A percentile compares a stretch with the other conserved stretches of the same genome.
Conservation (phyloP, 2,329 filamentous ascomycete species). For the Claviceps citrina region DNA sequence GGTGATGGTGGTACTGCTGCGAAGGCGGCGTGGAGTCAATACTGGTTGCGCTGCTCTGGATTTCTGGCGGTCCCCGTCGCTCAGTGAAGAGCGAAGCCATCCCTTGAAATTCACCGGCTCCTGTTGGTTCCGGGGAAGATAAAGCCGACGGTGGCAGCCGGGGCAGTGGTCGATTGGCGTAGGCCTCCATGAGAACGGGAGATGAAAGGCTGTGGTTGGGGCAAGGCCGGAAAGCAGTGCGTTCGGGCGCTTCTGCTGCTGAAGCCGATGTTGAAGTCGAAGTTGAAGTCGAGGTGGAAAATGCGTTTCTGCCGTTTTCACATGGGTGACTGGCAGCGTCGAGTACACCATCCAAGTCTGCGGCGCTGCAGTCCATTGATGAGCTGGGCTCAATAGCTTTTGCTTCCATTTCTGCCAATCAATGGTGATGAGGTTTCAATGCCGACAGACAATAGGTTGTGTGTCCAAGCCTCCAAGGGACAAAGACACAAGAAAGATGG, state of each 20-base stretch:
- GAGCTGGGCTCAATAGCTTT: not conserved
- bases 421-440: not conserved
- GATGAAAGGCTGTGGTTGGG: constrained; percentile 4
- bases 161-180: constrained; percentile 11
- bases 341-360: not conserved
- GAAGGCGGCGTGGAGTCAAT: not conserved
- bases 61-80: not conserved
- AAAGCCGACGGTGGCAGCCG: constrained; percentile 7
- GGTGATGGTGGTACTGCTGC: not conserved
- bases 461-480: too few species aligned
- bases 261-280: not conserved
- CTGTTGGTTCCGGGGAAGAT: not conserved
- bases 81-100: not conserved
- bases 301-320: not conserved
- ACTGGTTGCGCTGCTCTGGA: not conserved
- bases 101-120: not conserved
- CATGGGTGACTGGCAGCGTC: not conserved
- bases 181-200: constrained; percentile 6
- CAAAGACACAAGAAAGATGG: not conserved
- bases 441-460: not conserved
- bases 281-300: not conserved
- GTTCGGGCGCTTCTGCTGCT: not conserved
- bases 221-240: not conserved
- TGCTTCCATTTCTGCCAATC: not conserved
- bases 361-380: not conserved